Evolutionary conservation across 805 yeast genomes (phyloP), one percentile per base, ranked within the genome.

Genomic region (Kluyveromyces starmeri): DNA sequence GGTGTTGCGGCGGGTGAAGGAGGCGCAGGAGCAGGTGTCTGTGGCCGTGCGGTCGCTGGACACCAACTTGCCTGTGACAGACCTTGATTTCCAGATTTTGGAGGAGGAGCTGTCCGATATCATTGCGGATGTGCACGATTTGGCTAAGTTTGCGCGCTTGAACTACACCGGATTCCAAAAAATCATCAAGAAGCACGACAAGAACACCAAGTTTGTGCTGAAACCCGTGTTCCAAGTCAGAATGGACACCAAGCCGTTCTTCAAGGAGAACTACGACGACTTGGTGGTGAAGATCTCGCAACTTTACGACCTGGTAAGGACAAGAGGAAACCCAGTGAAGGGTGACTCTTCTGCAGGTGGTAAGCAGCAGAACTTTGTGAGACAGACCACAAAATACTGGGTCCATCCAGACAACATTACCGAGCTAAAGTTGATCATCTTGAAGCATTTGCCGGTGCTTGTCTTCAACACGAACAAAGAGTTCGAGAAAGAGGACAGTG

Each of bases 331-430:
- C 54, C 97, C 98, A 10, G 83, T 85, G 25, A 72, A 75, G 51
- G 97, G 97, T 44, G 98, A 92, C 62, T 78, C 95, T 4, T 58
- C 96, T 4, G 96, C 98, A n/a, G 98, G 98, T 53, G 98, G 98
- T 28, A 71, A 81, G 27, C 96, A 88, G 68, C 98, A 92, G 61
- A 92, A 92, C 65, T 92, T 92, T 52, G 97, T 92, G 29, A 81
- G 98, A 62, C 98, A 92, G 63, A 92, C 98, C 14, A 92, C 98
- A 6, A 92, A 92, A 57, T 92, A 92, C 63, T 92, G 99, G 99
- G 97, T 92, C 20, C 98, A 92, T 54, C 96, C 96, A 2, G 97
- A 92, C 61, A 89, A 92, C 59, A 86, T 92, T 56, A 92, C 97
- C 11, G 97, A 92, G 65, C 72, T 92, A 59, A 92, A 92, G 65